phyloP scores from a whole-genome alignment of 2,329 filamentous ascomycete species.

The Diplodia seriata region DNA sequence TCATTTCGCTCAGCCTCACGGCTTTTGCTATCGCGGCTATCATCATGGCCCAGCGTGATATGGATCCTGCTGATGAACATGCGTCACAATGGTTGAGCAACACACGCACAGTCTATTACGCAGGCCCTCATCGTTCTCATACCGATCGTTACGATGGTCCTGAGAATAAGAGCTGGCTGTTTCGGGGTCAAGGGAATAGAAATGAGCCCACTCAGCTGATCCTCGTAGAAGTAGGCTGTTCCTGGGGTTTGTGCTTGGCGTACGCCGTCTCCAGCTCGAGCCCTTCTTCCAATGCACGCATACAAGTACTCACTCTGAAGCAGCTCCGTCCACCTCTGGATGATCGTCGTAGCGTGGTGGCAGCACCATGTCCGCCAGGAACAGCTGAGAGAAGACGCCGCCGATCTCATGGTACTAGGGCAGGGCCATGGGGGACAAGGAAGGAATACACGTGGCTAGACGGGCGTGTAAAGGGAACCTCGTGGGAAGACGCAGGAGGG shows the following conservation, averaged over 20 bases:
- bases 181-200: too few species aligned
- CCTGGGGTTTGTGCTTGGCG: background rate
- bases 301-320: background rate
- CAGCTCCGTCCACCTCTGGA: background rate
- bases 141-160: background rate
- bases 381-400: background rate
- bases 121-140: background rate
- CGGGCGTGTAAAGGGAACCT: background rate
- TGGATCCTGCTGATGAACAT: background rate
- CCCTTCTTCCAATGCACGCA: background rate
- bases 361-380: background rate
- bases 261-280: background rate
- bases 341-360: background rate
- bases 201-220: too few species aligned
- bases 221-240: too few species aligned
- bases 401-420: background rate
- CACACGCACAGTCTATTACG: background rate
- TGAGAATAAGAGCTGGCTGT: too few species aligned
- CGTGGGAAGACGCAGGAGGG: background rate
- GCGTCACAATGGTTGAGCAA: slow-evolving; percentile 17
- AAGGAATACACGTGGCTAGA: background rate
- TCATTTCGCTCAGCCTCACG: background rate
- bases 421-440: too few species aligned
- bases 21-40: background rate
- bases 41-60: background rate